phyloP scores from a whole-genome alignment of 257 asterid genomes.

The Fraxinus excelsior region DNA sequence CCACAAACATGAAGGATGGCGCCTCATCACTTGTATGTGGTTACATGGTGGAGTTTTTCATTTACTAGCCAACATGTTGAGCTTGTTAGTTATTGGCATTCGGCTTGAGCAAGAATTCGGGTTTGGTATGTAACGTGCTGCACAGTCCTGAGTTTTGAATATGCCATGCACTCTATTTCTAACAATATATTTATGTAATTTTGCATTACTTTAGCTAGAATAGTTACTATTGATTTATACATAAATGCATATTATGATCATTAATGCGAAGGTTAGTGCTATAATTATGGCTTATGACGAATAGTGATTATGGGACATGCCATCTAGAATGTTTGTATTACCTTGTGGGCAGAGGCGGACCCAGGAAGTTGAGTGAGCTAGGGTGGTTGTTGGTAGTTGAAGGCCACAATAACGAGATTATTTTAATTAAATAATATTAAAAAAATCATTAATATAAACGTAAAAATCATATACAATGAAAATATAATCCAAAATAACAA shows the following conservation, averaged over 20 bases:
- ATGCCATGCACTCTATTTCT: not conserved
- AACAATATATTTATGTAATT: too few species aligned
- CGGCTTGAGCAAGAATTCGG: constrained; percentile 92
- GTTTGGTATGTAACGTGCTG: constrained; percentile 52
- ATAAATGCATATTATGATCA: not conserved
- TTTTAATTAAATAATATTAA: too few species aligned
- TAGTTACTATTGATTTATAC: not conserved
- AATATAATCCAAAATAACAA: too few species aligned
- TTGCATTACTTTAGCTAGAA: not conserved
- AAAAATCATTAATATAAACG: too few species aligned
- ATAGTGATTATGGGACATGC: not conserved
- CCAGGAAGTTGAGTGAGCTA: too few species aligned
- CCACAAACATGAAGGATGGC: constrained; percentile 74
- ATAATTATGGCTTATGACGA: not conserved
- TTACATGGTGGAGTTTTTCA: constrained; percentile 86
- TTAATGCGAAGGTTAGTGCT: not conserved
- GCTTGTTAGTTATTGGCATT: constrained; percentile 77
- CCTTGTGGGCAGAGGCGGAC: too few species aligned
- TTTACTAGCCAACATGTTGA: constrained; percentile 84
- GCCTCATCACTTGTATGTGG: constrained; percentile 88
- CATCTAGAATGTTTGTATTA: too few species aligned
- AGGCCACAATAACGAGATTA: too few species aligned
- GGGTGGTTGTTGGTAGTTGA: too few species aligned
- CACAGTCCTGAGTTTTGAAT: constrained; percentile 6
- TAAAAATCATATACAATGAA: too few species aligned